A percentile compares a stretch with the other conserved stretches of the same genome.
phyloP scores from a whole-genome alignment of 495 filamentous ascomycete genomes.

The Daldinia bambusicola region DNA sequence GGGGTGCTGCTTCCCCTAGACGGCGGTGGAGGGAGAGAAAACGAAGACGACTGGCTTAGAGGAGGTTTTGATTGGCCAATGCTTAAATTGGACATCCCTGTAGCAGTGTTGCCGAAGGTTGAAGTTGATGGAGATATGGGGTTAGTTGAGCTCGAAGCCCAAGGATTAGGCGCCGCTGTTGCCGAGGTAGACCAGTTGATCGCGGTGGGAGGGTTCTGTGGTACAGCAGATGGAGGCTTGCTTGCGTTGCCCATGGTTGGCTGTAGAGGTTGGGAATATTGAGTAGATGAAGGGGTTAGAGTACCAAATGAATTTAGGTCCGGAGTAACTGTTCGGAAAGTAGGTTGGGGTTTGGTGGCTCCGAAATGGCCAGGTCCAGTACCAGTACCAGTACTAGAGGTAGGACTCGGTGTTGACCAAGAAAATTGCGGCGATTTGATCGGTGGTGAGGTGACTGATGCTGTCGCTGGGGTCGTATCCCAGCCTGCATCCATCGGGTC shows the following conservation, averaged over 20 bases:
- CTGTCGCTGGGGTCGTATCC: conserved; percentile 50
- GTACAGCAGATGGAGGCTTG: conserved; percentile 16
- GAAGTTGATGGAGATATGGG: conserved; percentile 33
- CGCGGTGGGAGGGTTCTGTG: conserved; percentile 27
- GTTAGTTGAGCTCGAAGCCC: conserved; percentile 47
- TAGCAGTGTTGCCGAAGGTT: conserved; percentile 34
- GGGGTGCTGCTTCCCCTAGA: conserved; percentile 36
- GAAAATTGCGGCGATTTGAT: conserved; percentile 63
- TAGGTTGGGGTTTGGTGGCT: conserved; percentile 54
- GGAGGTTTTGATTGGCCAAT: conserved; percentile 49
- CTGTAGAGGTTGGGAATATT: conserved; percentile 65
- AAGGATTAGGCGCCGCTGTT: conserved; percentile 46
- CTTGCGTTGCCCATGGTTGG: conserved; percentile 29
- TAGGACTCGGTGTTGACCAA: conserved; percentile 66
- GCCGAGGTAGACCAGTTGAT: conserved; percentile 52
- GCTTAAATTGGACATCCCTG: conserved; percentile 49
- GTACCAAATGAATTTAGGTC: conserved; percentile 61
- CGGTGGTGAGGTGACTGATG: conserved; percentile 38
- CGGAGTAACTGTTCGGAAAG: conserved; percentile 66
- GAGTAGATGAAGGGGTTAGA: conserved; percentile 62
- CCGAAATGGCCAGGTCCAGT: conserved; percentile 44
- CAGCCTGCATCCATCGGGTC: conserved; percentile 58
- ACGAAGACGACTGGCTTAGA: conserved; percentile 51
- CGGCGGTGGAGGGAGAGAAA: conserved; percentile 62
- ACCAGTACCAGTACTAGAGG: conserved; percentile 35